Evolutionary conservation across 176 grass and related monocot genomes (phyloP), one percentile per base, ranked within the genome.

Genomic region (Tillandsia leiboldiana): DNA sequence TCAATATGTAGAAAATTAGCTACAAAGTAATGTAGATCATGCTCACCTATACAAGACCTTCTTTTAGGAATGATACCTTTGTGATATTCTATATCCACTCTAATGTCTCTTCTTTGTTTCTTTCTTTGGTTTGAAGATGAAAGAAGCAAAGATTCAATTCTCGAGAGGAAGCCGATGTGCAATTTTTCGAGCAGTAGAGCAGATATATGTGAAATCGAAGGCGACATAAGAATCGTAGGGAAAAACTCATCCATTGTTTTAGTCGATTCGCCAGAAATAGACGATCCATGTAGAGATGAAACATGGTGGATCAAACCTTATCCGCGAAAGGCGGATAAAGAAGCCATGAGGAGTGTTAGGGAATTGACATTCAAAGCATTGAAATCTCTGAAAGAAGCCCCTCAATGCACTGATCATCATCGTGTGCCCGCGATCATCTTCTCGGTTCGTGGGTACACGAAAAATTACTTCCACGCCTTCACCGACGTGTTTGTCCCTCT

Each of bases 381-480:
- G 33, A 23, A 26, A 3, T 20, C 12, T 47, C n/a, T 11, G 2
- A 53, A 24, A 1, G 13, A 26, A 2, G 53, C 58, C 6, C 73
- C 74, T 7, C 68, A 74, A 50, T 99, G 94, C 80, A 57, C 47
- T 2, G 74, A 78, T 1, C 50, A 49, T 10, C 69, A 87, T 69
- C 63, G 65, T 51, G 77, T 90, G 53, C 94, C 94, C 11, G 94
- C 80, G 13, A 80, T 99, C 10, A 66, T 99, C 50, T 99, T 99
- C 76, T 89, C 94, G 9, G 83, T 85, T 68, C 72, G 77, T 4
- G 94, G 94, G n/a, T 99, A 86, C 78, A 67, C 69, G 0, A 84
- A 87, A 42, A 99, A 99, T 77, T 89, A 83, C 87, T 69, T 77
- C 51, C 75, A 77, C 33, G 75, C 58, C 18, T 77, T 77, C 52